Evolutionary conservation across 2,329 filamentous ascomycete species (phyloP), one percentile per base, ranked within the genome.

Genomic region (Penicillium hordei): DNA sequence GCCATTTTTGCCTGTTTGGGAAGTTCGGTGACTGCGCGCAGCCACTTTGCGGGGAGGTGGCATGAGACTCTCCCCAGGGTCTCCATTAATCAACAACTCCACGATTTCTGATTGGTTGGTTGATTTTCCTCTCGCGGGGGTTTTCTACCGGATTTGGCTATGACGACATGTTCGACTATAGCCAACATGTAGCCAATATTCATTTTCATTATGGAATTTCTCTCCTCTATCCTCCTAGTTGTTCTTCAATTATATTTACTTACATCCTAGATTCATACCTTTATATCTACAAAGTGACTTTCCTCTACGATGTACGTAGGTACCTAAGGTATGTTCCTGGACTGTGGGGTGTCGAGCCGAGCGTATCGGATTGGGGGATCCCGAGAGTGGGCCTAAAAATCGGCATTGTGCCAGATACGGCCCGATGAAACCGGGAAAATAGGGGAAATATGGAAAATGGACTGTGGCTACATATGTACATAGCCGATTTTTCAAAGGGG

Each of bases 1-100:
- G 39, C 46, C 19, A 15, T 36, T 43, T 57, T 55, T 55, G 40
- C 48, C 25, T 29, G 45, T 57, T 38, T n/a, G 44, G 55, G 42
- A 15, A 51, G 36, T 45, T 34, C 63, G 63, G 63, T 64, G 61
- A 62, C 61, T 52, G 27, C 29, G 55, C 59, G 40, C 31, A 61
- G 63, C 34, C 36, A 52, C 51, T 63, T 62, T 63, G 62, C 57
- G 53, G 50, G 52, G 48, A 31, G n/a, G 9, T 23, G 34, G 6
- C 1, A 33, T 10, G n/a, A 12, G 29, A 39, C 10, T 48, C 21
- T 42, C 34, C 43, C 49, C 49, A 19, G 36, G 13, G 31, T 45
- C 38, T 40, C 15, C 25, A 27, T 45, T 50, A 13, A 19, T 42
- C 5, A 27, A 39, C 9, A 36, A 15, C 7, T 55, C 31, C 31